Evolutionary conservation across 2,329 filamentous ascomycete genomes (phyloP).

Genomic region (Tolypocladium guangdongense): DNA sequence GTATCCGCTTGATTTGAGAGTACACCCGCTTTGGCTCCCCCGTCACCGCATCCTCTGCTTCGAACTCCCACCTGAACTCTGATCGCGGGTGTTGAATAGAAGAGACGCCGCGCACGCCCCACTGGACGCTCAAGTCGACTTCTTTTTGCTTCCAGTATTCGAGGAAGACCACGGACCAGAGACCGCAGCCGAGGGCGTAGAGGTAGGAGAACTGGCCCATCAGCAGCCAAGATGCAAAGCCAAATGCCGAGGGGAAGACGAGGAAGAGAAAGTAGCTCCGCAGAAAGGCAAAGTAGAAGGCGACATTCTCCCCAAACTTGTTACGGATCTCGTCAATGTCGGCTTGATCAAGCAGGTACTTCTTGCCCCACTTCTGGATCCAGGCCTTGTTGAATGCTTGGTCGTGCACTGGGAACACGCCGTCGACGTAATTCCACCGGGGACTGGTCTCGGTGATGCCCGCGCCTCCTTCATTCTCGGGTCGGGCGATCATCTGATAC

Average conservation of each 20-base stretch:
- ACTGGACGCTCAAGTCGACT: slow-evolving; percentile 72
- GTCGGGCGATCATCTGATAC: slow-evolving; percentile 71
- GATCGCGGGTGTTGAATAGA: slow-evolving; percentile 66
- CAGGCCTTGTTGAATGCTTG: slow-evolving; percentile 63
- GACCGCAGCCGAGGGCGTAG: slow-evolving; percentile 65
- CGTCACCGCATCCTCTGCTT: slow-evolving; percentile 68
- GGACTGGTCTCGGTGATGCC: slow-evolving; percentile 60
- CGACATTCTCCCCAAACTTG: slow-evolving; percentile 72
- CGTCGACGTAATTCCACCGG: slow-evolving; percentile 61
- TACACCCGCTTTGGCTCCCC: slow-evolving; percentile 70
- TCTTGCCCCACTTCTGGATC: slow-evolving; percentile 64
- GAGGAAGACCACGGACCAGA: slow-evolving; percentile 86
- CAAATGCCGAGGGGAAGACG: slow-evolving; percentile 69
- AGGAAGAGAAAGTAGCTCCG: slow-evolving; percentile 84
- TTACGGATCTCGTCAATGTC: slow-evolving; percentile 67
- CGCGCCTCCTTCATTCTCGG: slow-evolving; percentile 64
- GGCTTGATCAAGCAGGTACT: slow-evolving; percentile 52
- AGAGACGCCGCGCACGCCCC: slow-evolving; percentile 80
- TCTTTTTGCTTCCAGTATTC: slow-evolving; percentile 97
- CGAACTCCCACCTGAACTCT: slow-evolving; percentile 70
- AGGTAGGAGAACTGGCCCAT: slow-evolving; percentile 73
- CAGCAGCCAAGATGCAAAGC: slow-evolving; percentile 68
- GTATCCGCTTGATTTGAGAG: slow-evolving; percentile 61
- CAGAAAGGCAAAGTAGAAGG: slow-evolving; percentile 91
- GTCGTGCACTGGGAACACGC: slow-evolving; percentile 72